Conservation (phyloP, 345 rosid genomes). For the Combretum micranthum region DNA sequence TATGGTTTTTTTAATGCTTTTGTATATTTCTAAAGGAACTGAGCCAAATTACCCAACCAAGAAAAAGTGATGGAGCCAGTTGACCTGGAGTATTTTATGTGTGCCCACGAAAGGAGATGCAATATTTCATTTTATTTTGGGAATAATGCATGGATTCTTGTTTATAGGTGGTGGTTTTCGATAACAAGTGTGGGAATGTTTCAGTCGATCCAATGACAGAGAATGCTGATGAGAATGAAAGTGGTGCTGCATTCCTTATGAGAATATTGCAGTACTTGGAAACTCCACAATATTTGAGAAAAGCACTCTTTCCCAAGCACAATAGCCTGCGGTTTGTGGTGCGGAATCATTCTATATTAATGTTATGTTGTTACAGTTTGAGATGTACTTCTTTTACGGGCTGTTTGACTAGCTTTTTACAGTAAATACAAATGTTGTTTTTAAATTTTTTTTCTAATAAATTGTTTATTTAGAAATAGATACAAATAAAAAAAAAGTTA, state of each 20-base stretch:
- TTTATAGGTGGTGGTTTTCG: conserved; percentile 79
- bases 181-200: conserved; percentile 40
- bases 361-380: no score
- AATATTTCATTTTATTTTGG: not conserved
- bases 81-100: no score
- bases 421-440: no score
- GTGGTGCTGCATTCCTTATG: conserved; percentile 68
- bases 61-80: no score
- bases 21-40: no score
- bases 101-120: not conserved
- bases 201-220: conserved; percentile 11
- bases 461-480: no score
- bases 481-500: no score
- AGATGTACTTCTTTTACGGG: not conserved
- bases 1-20: no score
- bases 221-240: conserved; percentile 46
- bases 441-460: no score
- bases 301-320: conserved; percentile 73
- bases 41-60: no score
- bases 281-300: conserved; percentile 89
- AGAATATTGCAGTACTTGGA: conserved; percentile 81
- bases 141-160: not conserved
- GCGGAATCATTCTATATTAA: conserved; percentile 8
- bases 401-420: no score
- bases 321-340: conserved; percentile 83